These are phyloP conservation scores for Solanum hybrid DNA, from an alignment of 305 asterid species.

Conservation along the genomic window DNA sequence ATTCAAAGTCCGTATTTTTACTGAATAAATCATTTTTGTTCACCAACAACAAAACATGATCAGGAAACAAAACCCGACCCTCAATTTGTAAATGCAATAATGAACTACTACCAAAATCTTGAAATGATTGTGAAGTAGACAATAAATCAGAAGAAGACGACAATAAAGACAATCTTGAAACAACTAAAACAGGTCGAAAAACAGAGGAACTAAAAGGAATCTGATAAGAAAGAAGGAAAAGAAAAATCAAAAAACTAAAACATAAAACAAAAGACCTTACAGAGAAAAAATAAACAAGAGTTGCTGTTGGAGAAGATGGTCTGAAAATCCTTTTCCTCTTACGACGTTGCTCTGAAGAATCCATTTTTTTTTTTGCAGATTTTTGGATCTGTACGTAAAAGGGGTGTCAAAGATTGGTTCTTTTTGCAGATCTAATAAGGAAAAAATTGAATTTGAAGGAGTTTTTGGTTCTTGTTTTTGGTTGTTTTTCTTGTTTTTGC, in stretches of 20 bases:
- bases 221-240: too few relatives aligned
- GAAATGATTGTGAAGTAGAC: too few relatives aligned
- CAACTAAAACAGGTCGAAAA: too few relatives aligned
- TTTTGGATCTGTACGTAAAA: not conserved
- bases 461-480: not conserved
- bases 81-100: too few relatives aligned
- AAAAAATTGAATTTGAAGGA: not conserved
- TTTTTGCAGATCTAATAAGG: not conserved
- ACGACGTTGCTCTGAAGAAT: conserved; percentile 63
- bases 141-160: too few relatives aligned
- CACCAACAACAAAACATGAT: too few relatives aligned
- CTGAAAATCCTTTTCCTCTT: conserved; percentile 56
- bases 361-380: conserved; percentile 26
- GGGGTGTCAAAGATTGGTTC: not conserved
- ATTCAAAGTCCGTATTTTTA: conserved; percentile 33
- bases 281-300: not conserved
- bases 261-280: too few relatives aligned
- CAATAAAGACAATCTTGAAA: too few relatives aligned
- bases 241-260: too few relatives aligned
- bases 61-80: too few relatives aligned
- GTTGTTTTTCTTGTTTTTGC: not conserved
- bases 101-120: too few relatives aligned
- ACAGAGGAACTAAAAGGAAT: too few relatives aligned
- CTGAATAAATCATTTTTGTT: not conserved
- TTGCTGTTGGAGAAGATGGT: conserved; percentile 25